Evolutionary conservation across 345 rosid species (phyloP).

Genomic region (Salix exigua): DNA sequence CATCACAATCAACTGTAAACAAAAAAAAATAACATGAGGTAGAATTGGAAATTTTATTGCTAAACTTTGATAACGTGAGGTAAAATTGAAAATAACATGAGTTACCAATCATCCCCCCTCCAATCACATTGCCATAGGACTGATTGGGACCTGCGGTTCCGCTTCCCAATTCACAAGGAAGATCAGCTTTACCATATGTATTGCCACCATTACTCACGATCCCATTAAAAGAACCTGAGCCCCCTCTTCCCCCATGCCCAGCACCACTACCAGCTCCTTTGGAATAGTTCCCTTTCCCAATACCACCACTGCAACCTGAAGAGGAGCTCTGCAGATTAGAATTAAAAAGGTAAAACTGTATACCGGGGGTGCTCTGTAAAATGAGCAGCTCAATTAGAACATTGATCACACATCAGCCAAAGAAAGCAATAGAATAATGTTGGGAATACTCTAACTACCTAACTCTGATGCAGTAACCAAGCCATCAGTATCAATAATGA

Average conservation of each 20-base stretch:
- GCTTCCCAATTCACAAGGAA: conserved; percentile 96
- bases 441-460: conserved; percentile 43
- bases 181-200: conserved; percentile 76
- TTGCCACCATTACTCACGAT: conserved; percentile 73
- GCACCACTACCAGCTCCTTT: conserved; percentile 97
- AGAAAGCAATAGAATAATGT: conserved; percentile 13
- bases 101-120: conserved; percentile 96
- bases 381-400: conserved; percentile 19
- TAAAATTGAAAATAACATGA: not conserved
- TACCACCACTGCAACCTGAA: conserved; percentile 85
- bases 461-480: conserved; percentile 76
- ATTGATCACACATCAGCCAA: conserved; percentile 7
- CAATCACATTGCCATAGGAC: conserved; percentile 59
- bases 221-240: conserved; percentile 85
- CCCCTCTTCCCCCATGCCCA: conserved; percentile 96
- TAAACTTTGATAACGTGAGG: not conserved
- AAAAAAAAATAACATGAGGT: conserved; percentile 9
- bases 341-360: conserved; percentile 5
- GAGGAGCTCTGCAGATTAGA: conserved; percentile 14
- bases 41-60: not conserved
- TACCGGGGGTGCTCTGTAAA: not conserved
- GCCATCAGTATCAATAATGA: conserved; percentile 63
- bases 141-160: conserved; percentile 81
- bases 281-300: conserved; percentile 79
- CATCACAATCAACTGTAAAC: not conserved